Base-by-base conservation (phyloP, 106 monocot species). In the Dactylorhiza incarnata region DNA sequence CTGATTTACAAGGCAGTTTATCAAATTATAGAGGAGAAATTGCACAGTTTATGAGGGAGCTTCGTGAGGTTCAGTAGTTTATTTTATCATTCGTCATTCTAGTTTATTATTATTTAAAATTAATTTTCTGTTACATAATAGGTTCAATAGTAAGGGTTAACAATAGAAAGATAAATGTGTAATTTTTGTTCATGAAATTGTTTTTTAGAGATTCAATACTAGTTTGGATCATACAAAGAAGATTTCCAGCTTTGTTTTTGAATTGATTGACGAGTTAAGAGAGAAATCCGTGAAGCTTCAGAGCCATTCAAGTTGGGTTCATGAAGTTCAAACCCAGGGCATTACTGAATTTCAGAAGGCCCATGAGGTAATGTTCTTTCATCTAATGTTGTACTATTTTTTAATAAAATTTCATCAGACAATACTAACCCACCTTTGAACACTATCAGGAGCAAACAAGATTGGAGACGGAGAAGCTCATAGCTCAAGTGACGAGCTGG, bases 381-480 rank as follows among this genome's bases (percentile, higher is more conserved):
- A 53, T n/a, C 19, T 12, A 2, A 6, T 49, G 37, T 3, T 14
- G 14, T 2, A 67, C 65, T 26, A 6, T 15, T 63, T 24, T 25
- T 63, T 23, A 63, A 56, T 56, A 37, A 37, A 37, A 37, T 37
- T 37, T 37, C 37, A 17, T 29, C 22, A 52, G 24, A 77, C 20
- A 13, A 53, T 16, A 49, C 77, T 78, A 14, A 83, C 37, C 37
- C 37, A 37, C 37, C 37, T 73, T 81, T 79, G 37, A 52, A 15
- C 29, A 49, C 45, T 65, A 67, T 67, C 84, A 99, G 99, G 92
- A 91, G 65, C 91, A 99, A 74, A 83, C 92, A 12, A 91, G 77
- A 68, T 78, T 75, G 5, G 94, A 94, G 72, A 80, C 83, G 45
- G 88, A 94, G 25, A 91, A 92, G 80, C 83, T 99, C 80, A 70